Evolutionary conservation across 768 basidiomycete genomes (phyloP).

Genomic region (Tubosaeta brunneosetosa): DNA sequence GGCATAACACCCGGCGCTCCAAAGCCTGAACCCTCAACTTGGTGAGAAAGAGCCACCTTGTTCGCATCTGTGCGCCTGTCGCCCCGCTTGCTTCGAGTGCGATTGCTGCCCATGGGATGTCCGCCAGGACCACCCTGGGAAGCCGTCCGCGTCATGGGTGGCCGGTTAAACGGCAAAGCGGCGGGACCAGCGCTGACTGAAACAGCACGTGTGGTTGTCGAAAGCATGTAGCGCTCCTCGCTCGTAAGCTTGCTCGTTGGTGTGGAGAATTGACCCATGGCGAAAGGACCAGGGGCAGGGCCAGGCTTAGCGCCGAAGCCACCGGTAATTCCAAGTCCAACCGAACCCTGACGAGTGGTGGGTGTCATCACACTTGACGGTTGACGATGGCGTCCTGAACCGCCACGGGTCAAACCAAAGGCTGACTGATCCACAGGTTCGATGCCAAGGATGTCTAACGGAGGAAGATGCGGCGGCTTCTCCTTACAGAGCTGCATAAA

Average conservation of each 20-base stretch:
- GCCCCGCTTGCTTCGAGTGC: constrained; percentile 82
- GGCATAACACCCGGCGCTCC: constrained; percentile 28
- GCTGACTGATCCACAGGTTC: constrained; percentile 63
- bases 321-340: constrained; percentile 40
- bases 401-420: constrained; percentile 52
- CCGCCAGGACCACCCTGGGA: constrained; percentile 58
- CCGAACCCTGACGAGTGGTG: constrained; percentile 44
- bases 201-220: constrained; percentile 45
- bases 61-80: constrained; percentile 61
- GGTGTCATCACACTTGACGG: constrained; percentile 41
- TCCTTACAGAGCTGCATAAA: constrained; percentile 95
- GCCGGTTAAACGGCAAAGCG: constrained; percentile 48
- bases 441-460: constrained; percentile 87
- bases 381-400: constrained; percentile 58
- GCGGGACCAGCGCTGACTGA: constrained; percentile 51
- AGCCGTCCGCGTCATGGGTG: constrained; percentile 66
- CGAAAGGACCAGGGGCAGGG: constrained; percentile 28
- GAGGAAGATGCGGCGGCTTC: constrained; percentile 86
- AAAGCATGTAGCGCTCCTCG: constrained; percentile 59
- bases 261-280: constrained; percentile 70
- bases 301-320: constrained; percentile 31
- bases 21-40: constrained; percentile 35
- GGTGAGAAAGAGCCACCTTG: constrained; percentile 36
- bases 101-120: constrained; percentile 46
- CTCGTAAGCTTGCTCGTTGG: constrained; percentile 55